A percentile compares a stretch with the other conserved stretches of the same genome.
phyloP scores from a whole-genome alignment of 306 rosid genomes.

The Dalbergia cultrata region DNA sequence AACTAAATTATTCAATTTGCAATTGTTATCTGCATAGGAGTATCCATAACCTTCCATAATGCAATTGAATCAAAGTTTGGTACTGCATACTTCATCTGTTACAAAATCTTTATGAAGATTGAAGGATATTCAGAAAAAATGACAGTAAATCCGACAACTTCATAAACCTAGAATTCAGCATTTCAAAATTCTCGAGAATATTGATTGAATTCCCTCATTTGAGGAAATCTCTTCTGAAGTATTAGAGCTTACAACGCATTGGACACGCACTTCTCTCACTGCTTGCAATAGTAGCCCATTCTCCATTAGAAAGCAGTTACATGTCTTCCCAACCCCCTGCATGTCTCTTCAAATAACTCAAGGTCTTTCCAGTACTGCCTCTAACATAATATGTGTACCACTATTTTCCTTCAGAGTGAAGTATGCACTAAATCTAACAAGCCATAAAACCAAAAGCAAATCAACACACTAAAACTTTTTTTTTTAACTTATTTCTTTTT shows the following conservation, averaged over 20 bases:
- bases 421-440: not conserved
- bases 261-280: not conserved
- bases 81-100: not conserved
- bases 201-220: not conserved
- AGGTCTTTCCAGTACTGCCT: not conserved
- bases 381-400: not conserved
- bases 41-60: not conserved
- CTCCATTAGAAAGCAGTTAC: not conserved
- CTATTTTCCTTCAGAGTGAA: not conserved
- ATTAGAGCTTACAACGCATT: not conserved
- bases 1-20: not conserved
- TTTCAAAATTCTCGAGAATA: not conserved
- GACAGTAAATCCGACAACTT: not conserved
- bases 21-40: not conserved
- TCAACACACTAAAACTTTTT: not conserved
- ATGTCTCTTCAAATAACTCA: not conserved
- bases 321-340: too few species aligned
- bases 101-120: not conserved
- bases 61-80: not conserved
- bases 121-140: not conserved
- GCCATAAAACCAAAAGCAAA: not conserved
- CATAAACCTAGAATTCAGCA: not conserved
- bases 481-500: too few species aligned
- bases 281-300: not conserved
- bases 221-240: not conserved